Percentiles rank a stretch among this genome's conserved stretches.
Evolutionary conservation across 306 rosid species (phyloP).

Genomic region (Amphicarpaea edgeworthii): DNA sequence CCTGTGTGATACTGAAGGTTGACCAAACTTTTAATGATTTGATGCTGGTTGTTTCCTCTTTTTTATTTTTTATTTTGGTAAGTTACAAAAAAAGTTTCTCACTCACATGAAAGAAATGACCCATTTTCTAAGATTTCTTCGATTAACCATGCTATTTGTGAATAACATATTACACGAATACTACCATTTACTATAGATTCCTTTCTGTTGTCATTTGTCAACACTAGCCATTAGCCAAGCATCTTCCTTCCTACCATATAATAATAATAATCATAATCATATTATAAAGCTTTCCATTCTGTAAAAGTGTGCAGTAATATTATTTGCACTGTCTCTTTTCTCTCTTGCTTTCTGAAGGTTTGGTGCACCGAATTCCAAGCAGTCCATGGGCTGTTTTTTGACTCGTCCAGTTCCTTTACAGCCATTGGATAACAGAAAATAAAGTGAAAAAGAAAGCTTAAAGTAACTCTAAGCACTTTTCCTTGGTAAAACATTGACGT

Average conservation of each 20-base stretch:
- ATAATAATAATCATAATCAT: background rate
- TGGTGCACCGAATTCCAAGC: conserved; percentile 68
- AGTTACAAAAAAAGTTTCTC: conserved; percentile 34
- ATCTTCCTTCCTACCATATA: background rate
- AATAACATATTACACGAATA: conserved; percentile 20
- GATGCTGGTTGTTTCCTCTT: conserved; percentile 48
- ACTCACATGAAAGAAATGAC: conserved; percentile 48
- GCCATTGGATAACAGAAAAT: conserved; percentile 52
- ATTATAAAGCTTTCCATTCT: conserved; percentile 46
- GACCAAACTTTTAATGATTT: conserved; percentile 58
- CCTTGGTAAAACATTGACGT: conserved; percentile 45
- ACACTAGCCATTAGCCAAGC: conserved; percentile 19
- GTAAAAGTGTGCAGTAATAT: conserved; percentile 40
- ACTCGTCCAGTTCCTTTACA: conserved; percentile 54
- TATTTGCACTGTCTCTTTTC: conserved; percentile 42
- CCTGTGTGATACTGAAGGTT: conserved; percentile 49
- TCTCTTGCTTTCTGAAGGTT: conserved; percentile 49
- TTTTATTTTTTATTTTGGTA: conserved; percentile 9
- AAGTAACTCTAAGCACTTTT: conserved; percentile 43
- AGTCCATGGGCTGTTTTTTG: conserved; percentile 57
- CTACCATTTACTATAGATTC: conserved; percentile 19
- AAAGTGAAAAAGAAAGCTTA: conserved; percentile 39
- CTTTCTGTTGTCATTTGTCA: conserved; percentile 29
- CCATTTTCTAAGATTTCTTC: conserved; percentile 43
- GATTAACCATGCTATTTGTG: conserved; percentile 31